Conservation (phyloP, 768 basidiomycete genomes). For the Nidularia pulvinata region DNA sequence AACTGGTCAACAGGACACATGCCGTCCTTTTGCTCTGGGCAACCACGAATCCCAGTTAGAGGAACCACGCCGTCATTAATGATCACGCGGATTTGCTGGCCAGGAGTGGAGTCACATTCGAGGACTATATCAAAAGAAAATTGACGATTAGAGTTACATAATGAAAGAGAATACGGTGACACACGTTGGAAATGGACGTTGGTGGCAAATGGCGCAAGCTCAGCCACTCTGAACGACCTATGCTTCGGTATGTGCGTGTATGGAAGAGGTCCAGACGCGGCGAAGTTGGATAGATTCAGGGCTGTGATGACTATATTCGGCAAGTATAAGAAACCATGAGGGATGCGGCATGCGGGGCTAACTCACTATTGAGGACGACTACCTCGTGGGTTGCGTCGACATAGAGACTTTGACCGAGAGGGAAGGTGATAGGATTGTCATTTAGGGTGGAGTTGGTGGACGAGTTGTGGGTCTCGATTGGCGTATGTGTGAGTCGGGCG, state of each 20-base stretch:
- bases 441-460: slow-evolving; percentile 86
- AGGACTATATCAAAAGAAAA: slow-evolving; percentile 47
- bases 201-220: slow-evolving; percentile 86
- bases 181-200: slow-evolving; percentile 92
- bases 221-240: slow-evolving; percentile 69
- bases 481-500: slow-evolving; percentile 78
- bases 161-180: slow-evolving; percentile 17
- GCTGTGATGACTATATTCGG: slow-evolving; percentile 69
- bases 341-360: slow-evolving; percentile 16
- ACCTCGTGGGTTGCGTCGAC: slow-evolving; percentile 93
- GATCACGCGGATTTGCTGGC: slow-evolving; percentile 74
- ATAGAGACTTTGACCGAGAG: slow-evolving; percentile 70
- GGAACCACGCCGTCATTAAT: slow-evolving; percentile 90
- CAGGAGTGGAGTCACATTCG: slow-evolving; percentile 47
- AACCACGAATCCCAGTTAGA: slow-evolving; percentile 75
- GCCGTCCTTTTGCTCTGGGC: slow-evolving; percentile 70
- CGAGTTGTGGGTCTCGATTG: slow-evolving; percentile 69
- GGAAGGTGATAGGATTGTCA: slow-evolving; percentile 67
- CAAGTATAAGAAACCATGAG: slow-evolving; percentile 3
- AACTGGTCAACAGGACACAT: slow-evolving; percentile 78
- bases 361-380: slow-evolving; percentile 86
- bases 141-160: slow-evolving; percentile 6
- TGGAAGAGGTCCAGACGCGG: slow-evolving; percentile 73
- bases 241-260: slow-evolving; percentile 66
- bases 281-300: slow-evolving; percentile 78